Evolutionary conservation across 1,139 yeast genomes (phyloP), one percentile per base, ranked within the genome.

Genomic region (Tardiomyces blankii): DNA sequence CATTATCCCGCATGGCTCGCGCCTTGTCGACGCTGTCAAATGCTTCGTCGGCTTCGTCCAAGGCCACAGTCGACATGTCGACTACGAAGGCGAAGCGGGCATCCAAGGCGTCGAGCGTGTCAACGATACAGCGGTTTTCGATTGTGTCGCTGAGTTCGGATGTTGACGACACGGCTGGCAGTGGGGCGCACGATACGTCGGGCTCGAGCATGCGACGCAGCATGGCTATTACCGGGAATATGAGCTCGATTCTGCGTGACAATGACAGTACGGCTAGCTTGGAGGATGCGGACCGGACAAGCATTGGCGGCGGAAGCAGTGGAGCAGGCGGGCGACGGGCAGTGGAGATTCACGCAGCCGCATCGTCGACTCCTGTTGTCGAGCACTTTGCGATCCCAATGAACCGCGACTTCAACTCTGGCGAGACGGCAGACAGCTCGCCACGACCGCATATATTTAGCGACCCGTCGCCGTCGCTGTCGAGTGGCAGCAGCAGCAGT

Each of bases 91-190:
- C 54, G 19, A 55, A 54, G 27, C 59, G 55, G 33, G 40, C 53
- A 3, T 56, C 60, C 11, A 48, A 51, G 40, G 50, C 52, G 7
- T 56, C 58, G 3, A 55, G 58, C 9, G 42, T 51, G 3, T 51
- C 61, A 4, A 55, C 61, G 1, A 48, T 57, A n/a, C 52, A 50
- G 4, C 48, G 55, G 28, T 49, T 49, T 35, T 52, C 56, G 25
- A 44, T 50, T 38, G 51, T 53, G 3, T 51, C 54, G 12, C 41
- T 45, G 18, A 47, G 45, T 12, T 41, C 52, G 12, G 38, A 39
- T 18, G 23, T 33, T 18, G 28, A 47, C 13, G 23, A 35, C 28
- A 32, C 41, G 27, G 38, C 38, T 38, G 14, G 30, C 42, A 27
- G 25, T 19, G n/a, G 41, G 30, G 27, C 14, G 16, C 33, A 38